These are phyloP conservation scores for Dryas alaskensis DNA, from an alignment of 306 rosid species.

Conservation along the genomic window DNA sequence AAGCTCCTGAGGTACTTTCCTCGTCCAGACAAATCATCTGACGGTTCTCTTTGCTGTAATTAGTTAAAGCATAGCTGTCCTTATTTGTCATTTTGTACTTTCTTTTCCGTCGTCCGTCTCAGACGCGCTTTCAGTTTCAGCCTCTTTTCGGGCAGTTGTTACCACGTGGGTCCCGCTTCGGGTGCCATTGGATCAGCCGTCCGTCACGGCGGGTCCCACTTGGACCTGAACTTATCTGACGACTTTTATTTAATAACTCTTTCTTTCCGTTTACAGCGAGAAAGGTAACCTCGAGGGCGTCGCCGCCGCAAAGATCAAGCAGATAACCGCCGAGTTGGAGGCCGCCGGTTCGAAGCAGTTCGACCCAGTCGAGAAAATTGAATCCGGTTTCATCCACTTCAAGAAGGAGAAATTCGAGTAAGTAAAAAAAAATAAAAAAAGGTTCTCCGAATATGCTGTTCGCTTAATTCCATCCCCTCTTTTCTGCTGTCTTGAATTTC, in stretches of 20 bases:
- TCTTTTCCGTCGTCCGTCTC: background rate
- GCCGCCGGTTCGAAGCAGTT: conserved; percentile 24
- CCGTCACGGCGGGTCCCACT: conserved; percentile 12
- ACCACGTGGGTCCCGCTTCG: conserved; percentile 12
- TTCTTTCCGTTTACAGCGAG: conserved; percentile 34
- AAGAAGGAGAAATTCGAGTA: conserved; percentile 78
- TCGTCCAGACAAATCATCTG: background rate
- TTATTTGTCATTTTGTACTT: conserved; percentile 17
- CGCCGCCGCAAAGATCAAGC: conserved; percentile 75
- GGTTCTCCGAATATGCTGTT: conserved; percentile 27
- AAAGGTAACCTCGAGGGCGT: conserved; percentile 52
- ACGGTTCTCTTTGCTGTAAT: background rate
- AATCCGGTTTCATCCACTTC: conserved; percentile 66
- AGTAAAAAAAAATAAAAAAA: background rate
- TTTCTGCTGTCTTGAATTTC: background rate
- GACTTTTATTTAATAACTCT: background rate
- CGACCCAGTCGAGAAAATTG: conserved; percentile 64
- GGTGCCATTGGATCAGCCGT: conserved; percentile 10
- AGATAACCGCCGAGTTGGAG: conserved; percentile 60
- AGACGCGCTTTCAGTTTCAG: background rate
- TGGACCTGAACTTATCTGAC: background rate
- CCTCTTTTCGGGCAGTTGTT: background rate
- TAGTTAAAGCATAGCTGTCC: background rate
- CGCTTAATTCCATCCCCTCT: background rate
- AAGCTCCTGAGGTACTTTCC: conserved; percentile 64